These are phyloP conservation scores for Pneumocystis murina DNA, from an alignment of 1,139 yeast genomes.

Conservation along the genomic window DNA sequence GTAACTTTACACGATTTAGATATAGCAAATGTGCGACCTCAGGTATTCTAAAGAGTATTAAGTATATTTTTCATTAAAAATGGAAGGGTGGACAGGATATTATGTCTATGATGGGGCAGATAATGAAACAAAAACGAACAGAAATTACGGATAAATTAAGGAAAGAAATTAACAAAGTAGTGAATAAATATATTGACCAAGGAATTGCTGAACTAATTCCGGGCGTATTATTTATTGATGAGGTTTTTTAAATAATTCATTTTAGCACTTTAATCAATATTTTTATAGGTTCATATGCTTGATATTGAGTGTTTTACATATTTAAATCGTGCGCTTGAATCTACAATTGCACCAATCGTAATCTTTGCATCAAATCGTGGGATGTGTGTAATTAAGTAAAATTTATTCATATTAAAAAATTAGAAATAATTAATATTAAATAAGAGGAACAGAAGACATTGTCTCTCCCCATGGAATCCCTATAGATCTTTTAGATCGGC, in stretches of 20 bases:
- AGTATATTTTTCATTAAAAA: not conserved
- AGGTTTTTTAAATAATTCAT: conserved; percentile 28
- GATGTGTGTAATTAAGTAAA: conserved; percentile 55
- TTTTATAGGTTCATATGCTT: conserved; percentile 53
- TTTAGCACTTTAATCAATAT: not conserved
- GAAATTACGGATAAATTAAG: conserved; percentile 94
- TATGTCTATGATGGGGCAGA: conserved; percentile 95
- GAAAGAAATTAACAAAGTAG: conserved; percentile 86
- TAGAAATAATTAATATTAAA: not conserved
- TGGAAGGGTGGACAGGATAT: conserved; percentile 83
- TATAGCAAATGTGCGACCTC: conserved; percentile 92
- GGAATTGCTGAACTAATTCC: conserved; percentile 97
- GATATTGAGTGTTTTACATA: conserved; percentile 93
- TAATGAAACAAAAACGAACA: conserved; percentile 91
- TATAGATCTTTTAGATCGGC: conserved; percentile 80
- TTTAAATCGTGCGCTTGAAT: conserved; percentile 82
- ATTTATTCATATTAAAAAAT: not conserved
- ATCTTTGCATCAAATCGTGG: conserved; percentile 94
- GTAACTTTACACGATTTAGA: conserved; percentile 92
- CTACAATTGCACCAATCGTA: conserved; percentile 83
- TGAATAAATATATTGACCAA: conserved; percentile 88
- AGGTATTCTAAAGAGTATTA: conserved; percentile 20
- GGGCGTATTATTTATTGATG: conserved; percentile 93
- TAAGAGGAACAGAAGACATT: conserved; percentile 64
- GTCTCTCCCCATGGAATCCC: conserved; percentile 95